phyloP scores from a whole-genome alignment of 495 filamentous ascomycete species.

The Penicillium longicatenatum region DNA sequence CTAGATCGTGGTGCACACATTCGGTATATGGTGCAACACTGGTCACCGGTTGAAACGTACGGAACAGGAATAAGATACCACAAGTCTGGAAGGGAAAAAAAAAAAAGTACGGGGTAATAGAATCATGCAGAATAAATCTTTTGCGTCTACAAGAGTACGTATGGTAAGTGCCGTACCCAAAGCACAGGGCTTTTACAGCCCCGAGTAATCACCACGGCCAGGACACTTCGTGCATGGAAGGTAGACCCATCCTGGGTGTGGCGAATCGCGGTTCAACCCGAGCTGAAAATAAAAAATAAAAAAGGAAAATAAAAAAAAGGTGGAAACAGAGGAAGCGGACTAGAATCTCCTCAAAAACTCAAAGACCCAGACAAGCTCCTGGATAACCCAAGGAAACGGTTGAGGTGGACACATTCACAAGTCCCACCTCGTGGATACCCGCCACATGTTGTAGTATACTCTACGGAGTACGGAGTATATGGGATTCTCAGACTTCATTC shows the following conservation, averaged over 20 bases:
- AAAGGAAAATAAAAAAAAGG: slow-evolving; percentile 11
- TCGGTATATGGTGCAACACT: neutral
- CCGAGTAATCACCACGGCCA: slow-evolving; percentile 22
- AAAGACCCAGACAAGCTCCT: slow-evolving; percentile 19
- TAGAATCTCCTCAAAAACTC: slow-evolving; percentile 11
- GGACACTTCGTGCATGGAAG: neutral
- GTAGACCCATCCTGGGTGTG: slow-evolving; percentile 11
- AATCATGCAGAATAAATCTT: too few species aligned
- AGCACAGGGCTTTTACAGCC: slow-evolving; percentile 5
- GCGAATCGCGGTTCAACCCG: slow-evolving; percentile 26
- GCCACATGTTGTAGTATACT: neutral
- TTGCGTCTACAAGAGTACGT: neutral
- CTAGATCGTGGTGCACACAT: slow-evolving; percentile 5
- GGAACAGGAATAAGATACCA: neutral
- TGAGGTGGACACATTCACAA: neutral
- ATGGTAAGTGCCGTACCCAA: slow-evolving; percentile 11
- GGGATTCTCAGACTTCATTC: neutral
- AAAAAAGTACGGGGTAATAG: slow-evolving; percentile 15
- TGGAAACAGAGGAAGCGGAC: slow-evolving; percentile 12
- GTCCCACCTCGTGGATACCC: slow-evolving; percentile 5
- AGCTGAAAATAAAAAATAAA: slow-evolving; percentile 17
- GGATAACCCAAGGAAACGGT: slow-evolving; percentile 3
- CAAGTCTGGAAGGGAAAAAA: neutral
- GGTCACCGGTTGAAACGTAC: neutral
- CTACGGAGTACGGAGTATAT: neutral